Conservation (phyloP, 1,139 yeast species). For the Hyphopichia fennica region DNA sequence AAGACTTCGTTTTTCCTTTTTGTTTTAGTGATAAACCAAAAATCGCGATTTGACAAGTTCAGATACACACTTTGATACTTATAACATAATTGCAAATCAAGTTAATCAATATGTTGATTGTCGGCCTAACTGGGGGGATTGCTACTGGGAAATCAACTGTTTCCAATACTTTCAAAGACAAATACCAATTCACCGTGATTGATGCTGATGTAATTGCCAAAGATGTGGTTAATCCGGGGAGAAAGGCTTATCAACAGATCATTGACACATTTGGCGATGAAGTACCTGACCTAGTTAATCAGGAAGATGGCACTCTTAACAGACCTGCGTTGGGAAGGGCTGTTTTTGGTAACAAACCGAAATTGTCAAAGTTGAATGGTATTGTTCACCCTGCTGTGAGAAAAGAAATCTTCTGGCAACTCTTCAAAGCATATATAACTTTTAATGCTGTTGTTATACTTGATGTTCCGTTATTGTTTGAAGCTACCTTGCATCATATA, state of each 20-base stretch:
- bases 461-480: slow-evolving; percentile 90
- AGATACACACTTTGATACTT: too few species aligned
- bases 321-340: slow-evolving; percentile 74
- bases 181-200: slow-evolving; percentile 58
- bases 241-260: slow-evolving; percentile 65
- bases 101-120: slow-evolving; percentile 63
- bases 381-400: slow-evolving; percentile 92
- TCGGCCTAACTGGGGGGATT: slow-evolving; percentile 96
- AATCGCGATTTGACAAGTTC: too few species aligned
- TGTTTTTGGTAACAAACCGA: slow-evolving; percentile 68
- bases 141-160: slow-evolving; percentile 96
- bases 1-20: not conserved
- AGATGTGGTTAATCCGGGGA: slow-evolving; percentile 81
- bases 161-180: slow-evolving; percentile 54
- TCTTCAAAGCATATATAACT: slow-evolving; percentile 55
- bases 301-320: slow-evolving; percentile 54
- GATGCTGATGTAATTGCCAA: slow-evolving; percentile 93
- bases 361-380: slow-evolving; percentile 58
- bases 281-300: slow-evolving; percentile 54
- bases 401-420: slow-evolving; percentile 58
- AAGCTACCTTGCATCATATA: slow-evolving; percentile 64
- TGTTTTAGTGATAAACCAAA: too few species aligned
- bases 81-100: too few species aligned
- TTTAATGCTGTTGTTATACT: slow-evolving; percentile 60
- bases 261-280: slow-evolving; percentile 56